Percentiles rank a stretch among this genome's conserved stretches.
Conservation (phyloP, 768 basidiomycete genomes). For the Mrakia blollopis region DNA sequence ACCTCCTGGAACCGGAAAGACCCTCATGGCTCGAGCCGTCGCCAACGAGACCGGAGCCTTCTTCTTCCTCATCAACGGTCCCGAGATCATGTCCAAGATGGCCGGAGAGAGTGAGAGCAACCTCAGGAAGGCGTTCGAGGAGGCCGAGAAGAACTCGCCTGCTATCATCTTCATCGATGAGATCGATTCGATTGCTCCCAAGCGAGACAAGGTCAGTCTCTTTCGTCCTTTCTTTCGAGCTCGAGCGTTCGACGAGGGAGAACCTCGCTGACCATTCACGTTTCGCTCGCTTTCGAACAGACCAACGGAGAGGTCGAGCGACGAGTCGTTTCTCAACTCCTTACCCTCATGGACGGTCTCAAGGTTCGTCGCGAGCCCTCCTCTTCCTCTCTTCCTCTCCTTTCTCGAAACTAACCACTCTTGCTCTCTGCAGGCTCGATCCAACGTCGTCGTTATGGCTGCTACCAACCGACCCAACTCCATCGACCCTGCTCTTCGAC, state of each 20-base stretch:
- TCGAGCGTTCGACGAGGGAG: too few relatives aligned
- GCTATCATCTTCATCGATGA: constrained; percentile 99
- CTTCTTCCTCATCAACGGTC: constrained; percentile 99
- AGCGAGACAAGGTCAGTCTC: constrained; percentile 88
- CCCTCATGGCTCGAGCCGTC: constrained; percentile 97
- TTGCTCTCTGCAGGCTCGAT: constrained; percentile 57
- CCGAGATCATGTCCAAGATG: constrained; percentile 99
- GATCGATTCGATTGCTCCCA: constrained; percentile 97
- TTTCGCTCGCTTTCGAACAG: constrained; percentile 45
- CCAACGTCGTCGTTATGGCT: constrained; percentile 99
- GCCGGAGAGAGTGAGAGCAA: constrained; percentile 98
- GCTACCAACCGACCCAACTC: constrained; percentile 99
- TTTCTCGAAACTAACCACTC: not conserved
- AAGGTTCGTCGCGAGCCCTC: constrained; percentile 49
- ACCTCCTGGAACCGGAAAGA: constrained; percentile 98
- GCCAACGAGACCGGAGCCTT: constrained; percentile 99
- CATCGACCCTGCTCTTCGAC: constrained; percentile 95
- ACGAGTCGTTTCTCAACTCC: constrained; percentile 94
- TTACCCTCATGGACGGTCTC: constrained; percentile 98
- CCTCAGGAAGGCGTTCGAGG: constrained; percentile 95
- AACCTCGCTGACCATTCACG: not conserved
- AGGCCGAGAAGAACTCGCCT: constrained; percentile 99
- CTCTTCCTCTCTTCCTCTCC: not conserved
- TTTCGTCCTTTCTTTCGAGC: too few relatives aligned
- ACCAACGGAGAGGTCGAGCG: constrained; percentile 99